phyloP scores from a whole-genome alignment of 202 grass and related monocot species.

The Setaria italica region DNA sequence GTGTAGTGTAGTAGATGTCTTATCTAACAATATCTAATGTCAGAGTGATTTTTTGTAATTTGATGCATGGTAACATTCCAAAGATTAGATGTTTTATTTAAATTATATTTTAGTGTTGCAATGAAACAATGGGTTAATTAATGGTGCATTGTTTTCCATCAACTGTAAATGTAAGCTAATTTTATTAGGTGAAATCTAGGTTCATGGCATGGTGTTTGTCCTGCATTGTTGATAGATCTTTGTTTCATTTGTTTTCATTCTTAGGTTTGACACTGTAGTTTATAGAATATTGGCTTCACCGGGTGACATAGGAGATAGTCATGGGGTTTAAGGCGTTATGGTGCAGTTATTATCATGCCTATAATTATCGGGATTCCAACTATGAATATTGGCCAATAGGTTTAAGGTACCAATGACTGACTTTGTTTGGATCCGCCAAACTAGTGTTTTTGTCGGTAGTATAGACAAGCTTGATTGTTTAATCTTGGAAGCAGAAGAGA shows the following conservation, averaged over 20 bases:
- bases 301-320: neutral
- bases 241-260: neutral
- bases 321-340: neutral
- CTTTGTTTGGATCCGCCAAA: neutral
- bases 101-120: neutral
- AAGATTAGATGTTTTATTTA: neutral
- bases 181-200: neutral
- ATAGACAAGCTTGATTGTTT: neutral
- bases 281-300: neutral
- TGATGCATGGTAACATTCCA: neutral
- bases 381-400: neutral
- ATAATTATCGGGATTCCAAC: conserved; percentile 20
- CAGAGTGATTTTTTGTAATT: neutral
- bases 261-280: neutral
- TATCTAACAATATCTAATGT: neutral
- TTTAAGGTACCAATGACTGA: neutral
- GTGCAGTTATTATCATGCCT: neutral
- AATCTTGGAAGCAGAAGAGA: neutral
- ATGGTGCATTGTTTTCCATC: neutral
- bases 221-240: neutral
- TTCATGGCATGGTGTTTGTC: neutral
- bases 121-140: neutral
- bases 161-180: neutral
- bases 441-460: neutral
- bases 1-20: neutral